A percentile compares a stretch with the other conserved stretches of the same genome.
These are phyloP conservation scores for Eucalyptus brandiana DNA, from an alignment of 345 rosid species.

Conservation along the genomic window DNA sequence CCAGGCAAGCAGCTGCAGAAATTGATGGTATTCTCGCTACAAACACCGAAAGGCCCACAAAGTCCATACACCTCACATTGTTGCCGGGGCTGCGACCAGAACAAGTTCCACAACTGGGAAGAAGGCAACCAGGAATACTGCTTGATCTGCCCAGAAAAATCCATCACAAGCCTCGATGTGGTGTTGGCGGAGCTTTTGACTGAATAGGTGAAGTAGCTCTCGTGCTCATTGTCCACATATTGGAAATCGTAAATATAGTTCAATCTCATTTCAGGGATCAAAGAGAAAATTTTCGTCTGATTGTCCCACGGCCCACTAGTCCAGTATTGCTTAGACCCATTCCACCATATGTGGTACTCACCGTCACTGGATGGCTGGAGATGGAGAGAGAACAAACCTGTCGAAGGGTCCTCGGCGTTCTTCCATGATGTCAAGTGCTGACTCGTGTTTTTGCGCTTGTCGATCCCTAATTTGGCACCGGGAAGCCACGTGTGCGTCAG, in stretches of 20 bases:
- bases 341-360: slow-evolving; percentile 45
- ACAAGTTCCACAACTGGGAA: slow-evolving; percentile 33
- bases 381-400: slow-evolving; percentile 69
- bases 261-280: slow-evolving; percentile 64
- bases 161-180: slow-evolving; percentile 40
- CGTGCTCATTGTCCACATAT: slow-evolving; percentile 18
- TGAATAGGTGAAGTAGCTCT: slow-evolving; percentile 55
- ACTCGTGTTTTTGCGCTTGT: slow-evolving; percentile 21
- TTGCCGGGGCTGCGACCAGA: slow-evolving; percentile 58
- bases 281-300: slow-evolving; percentile 17
- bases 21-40: slow-evolving; percentile 10
- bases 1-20: background rate
- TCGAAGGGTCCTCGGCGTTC: slow-evolving; percentile 46
- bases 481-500: slow-evolving; percentile 73
- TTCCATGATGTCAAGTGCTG: slow-evolving; percentile 57
- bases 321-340: slow-evolving; percentile 38
- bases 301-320: slow-evolving; percentile 59
- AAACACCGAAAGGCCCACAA: slow-evolving; percentile 64
- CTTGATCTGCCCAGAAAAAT: slow-evolving; percentile 49
- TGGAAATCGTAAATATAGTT: slow-evolving; percentile 45
- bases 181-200: slow-evolving; percentile 1
- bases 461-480: slow-evolving; percentile 37
- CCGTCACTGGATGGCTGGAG: slow-evolving; percentile 26
- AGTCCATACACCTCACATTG: slow-evolving; percentile 57
- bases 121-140: slow-evolving; percentile 25